These are phyloP conservation scores for Epichloe coenophiala DNA, from an alignment of 2,329 filamentous ascomycete species.

Conservation along the genomic window DNA sequence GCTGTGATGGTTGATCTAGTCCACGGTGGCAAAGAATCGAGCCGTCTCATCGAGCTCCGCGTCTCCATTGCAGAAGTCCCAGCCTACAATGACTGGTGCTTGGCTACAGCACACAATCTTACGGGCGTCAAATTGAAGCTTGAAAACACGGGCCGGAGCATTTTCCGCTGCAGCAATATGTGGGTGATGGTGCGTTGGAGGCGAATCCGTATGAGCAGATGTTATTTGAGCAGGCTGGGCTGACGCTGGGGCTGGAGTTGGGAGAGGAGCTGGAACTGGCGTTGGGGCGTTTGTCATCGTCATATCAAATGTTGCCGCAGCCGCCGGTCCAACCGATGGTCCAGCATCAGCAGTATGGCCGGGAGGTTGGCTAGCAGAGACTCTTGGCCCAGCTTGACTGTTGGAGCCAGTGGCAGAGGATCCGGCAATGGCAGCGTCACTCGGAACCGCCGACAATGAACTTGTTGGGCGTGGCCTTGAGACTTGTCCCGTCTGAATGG, in stretches of 20 bases:
- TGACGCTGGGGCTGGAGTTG: conserved; percentile 2
- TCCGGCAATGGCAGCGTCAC: neutral
- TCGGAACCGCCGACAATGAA: neutral
- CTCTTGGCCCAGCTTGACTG: neutral
- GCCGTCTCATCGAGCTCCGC: conserved; percentile 63
- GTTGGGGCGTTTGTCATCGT: neutral
- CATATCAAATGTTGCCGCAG: neutral
- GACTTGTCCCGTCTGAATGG: conserved; percentile 31
- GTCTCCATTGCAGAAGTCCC: conserved; percentile 92
- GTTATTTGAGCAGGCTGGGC: conserved; percentile 11
- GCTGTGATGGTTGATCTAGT: conserved; percentile 10
- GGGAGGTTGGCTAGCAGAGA: neutral
- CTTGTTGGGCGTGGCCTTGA: conserved; percentile 11
- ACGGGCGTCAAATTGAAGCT: conserved; percentile 87
- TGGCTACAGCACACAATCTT: conserved; percentile 93
- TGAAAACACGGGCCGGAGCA: conserved; percentile 62
- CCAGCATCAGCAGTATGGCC: neutral
- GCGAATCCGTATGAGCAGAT: neutral
- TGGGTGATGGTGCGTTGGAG: conserved; percentile 23
- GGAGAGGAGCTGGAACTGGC: neutral
- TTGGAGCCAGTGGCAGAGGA: neutral
- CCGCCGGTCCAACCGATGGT: neutral
- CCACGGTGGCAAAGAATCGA: conserved; percentile 59
- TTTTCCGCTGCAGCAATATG: conserved; percentile 33
- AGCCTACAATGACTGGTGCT: conserved; percentile 81